Evolutionary conservation across 371 early-diverging fungal genomes (phyloP).

Genomic region (Mucor lusitanicus): DNA sequence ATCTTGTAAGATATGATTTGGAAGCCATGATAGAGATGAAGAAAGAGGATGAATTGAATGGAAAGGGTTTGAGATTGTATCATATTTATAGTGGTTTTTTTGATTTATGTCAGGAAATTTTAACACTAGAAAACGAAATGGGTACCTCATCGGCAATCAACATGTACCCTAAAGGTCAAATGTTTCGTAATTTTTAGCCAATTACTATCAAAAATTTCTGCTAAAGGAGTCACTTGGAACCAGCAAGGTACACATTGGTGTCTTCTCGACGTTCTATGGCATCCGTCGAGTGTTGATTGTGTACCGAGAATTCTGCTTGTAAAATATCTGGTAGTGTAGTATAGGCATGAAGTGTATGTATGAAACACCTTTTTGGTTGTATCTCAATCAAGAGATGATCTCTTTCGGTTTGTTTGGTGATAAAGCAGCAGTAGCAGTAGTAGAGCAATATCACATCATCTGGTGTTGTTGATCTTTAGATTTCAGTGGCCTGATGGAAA

Average conservation of each 20-base stretch:
- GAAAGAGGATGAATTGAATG: not conserved
- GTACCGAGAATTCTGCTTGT: no score
- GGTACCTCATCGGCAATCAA: not conserved
- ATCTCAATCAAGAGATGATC: no score
- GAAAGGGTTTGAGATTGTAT: not conserved
- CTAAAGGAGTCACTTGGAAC: conserved; percentile 5
- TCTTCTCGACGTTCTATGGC: conserved; percentile 1
- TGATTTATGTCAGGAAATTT: conserved; percentile 2
- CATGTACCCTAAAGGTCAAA: conserved; percentile 12
- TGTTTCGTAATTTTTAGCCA: conserved; percentile 13
- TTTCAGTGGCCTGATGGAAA: no score
- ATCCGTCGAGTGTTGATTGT: not conserved
- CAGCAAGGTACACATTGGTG: conserved; percentile 6
- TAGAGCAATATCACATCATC: no score
- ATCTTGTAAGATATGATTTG: conserved; percentile 1
- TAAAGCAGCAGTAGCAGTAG: no score
- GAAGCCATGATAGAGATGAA: not conserved
- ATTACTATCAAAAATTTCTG: conserved; percentile 24
- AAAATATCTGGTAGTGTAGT: no score
- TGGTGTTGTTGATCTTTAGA: no score
- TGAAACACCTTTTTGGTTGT: no score
- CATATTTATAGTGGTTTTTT: not conserved
- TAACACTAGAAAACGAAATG: not conserved
- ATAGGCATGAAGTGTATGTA: no score
- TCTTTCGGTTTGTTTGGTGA: no score